phyloP scores from a whole-genome alignment of 2,329 filamentous ascomycete species.

The Fusarium sp. region DNA sequence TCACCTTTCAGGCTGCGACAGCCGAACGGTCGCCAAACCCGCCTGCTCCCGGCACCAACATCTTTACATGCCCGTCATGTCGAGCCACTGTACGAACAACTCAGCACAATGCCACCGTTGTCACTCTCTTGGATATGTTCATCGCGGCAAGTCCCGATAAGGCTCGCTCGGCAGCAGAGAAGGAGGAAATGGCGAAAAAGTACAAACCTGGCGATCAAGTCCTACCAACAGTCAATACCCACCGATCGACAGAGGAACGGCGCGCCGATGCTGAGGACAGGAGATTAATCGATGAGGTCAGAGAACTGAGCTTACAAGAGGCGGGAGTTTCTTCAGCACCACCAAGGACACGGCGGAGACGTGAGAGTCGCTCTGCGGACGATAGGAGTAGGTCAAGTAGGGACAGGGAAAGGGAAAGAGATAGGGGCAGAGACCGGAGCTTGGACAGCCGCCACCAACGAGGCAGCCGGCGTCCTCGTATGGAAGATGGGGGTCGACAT shows the following conservation, averaged over 20 bases:
- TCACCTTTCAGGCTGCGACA: slow-evolving; percentile 80
- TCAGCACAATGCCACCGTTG: slow-evolving; percentile 90
- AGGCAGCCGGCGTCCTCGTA: slow-evolving; percentile 42
- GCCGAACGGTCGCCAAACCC: slow-evolving; percentile 66
- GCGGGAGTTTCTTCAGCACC: slow-evolving; percentile 65
- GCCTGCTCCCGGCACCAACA: slow-evolving; percentile 62
- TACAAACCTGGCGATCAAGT: slow-evolving; percentile 89
- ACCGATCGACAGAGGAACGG: slow-evolving; percentile 66
- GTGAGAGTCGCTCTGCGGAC: slow-evolving; percentile 56
- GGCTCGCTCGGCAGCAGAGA: slow-evolving; percentile 79
- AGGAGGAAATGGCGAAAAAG: slow-evolving; percentile 79
- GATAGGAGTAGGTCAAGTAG: slow-evolving; percentile 52
- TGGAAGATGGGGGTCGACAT: slow-evolving; percentile 47
- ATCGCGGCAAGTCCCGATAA: slow-evolving; percentile 84
- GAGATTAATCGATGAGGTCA: slow-evolving; percentile 78
- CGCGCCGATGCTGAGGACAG: slow-evolving; percentile 76
- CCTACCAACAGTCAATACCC: slow-evolving; percentile 72
- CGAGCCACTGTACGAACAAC: slow-evolving; percentile 89
- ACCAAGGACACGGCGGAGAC: slow-evolving; percentile 50
- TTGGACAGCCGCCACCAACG: slow-evolving; percentile 52
- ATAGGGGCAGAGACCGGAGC: slow-evolving; percentile 44
- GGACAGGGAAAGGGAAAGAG: slow-evolving; percentile 28
- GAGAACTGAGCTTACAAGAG: slow-evolving; percentile 81
- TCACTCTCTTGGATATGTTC: slow-evolving; percentile 91
- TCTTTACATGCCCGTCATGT: slow-evolving; percentile 94